Evolutionary conservation across 2,329 filamentous ascomycete genomes (phyloP).

Genomic region (Alternaria consortialis): DNA sequence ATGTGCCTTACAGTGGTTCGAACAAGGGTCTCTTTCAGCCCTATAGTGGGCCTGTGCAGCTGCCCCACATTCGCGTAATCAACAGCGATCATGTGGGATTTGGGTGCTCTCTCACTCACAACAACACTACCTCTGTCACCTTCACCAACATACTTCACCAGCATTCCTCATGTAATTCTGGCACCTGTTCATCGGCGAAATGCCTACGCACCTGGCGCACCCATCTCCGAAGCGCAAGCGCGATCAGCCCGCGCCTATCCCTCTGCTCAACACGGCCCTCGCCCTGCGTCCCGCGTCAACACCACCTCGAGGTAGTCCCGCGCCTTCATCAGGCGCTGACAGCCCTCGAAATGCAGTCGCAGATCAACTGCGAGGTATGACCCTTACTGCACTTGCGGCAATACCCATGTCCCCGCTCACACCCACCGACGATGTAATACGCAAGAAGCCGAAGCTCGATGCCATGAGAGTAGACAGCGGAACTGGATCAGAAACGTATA

Average conservation of each 20-base stretch:
- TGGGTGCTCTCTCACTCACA: constrained; percentile 14
- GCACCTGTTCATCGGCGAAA: constrained; percentile 30
- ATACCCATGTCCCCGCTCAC: constrained; percentile 48
- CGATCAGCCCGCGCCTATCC: constrained; percentile 40
- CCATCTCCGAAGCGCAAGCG: constrained; percentile 53
- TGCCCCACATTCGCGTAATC: constrained; percentile 32
- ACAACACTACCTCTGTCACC: constrained; percentile 6
- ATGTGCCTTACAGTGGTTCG: constrained; percentile 13
- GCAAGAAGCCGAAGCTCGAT: constrained; percentile 50
- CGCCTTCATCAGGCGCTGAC: constrained; percentile 34
- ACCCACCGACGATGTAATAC: constrained; percentile 44
- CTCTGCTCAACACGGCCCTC: constrained; percentile 46
- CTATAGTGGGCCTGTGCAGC: constrained; percentile 26
- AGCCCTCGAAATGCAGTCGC: constrained; percentile 50
- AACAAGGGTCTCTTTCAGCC: constrained; percentile 29
- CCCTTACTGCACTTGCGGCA: constrained; percentile 32
- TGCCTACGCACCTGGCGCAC: constrained; percentile 47
- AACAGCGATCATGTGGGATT: constrained; percentile 26
- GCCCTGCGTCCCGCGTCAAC: constrained; percentile 39
- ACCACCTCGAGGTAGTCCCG: constrained; percentile 36
- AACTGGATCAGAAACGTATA: constrained; percentile 23
- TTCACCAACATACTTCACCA: constrained; percentile 10
- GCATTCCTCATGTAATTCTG: constrained; percentile 41
- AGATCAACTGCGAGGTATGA: constrained; percentile 48
- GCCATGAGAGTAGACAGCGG: constrained; percentile 32